Evolutionary conservation across 164 flowering plant species (phyloP).

Genomic region (Vitis rotundifolia): DNA sequence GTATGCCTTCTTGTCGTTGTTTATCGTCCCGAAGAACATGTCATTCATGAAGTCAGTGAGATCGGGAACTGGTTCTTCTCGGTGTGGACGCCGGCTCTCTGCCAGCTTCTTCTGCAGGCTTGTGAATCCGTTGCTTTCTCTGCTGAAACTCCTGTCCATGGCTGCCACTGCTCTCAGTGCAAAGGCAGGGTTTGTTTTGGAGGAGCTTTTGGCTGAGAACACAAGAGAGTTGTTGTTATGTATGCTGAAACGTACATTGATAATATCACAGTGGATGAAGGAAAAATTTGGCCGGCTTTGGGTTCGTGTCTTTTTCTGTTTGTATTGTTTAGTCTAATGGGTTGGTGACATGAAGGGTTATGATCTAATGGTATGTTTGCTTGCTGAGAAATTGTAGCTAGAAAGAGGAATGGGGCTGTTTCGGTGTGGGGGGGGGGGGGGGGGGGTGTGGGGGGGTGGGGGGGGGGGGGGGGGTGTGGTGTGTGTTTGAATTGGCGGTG

Average conservation of each 20-base stretch:
- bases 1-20: constrained; percentile 24
- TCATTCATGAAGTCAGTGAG: constrained; percentile 71
- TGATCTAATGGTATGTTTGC: neutral
- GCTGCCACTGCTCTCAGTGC: neutral
- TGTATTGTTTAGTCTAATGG: too few species aligned
- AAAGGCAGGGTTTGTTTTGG: neutral
- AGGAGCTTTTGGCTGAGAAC: neutral
- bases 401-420: too few species aligned
- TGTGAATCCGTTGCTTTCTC: constrained; percentile 5
- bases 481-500: too few species aligned
- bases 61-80: constrained; percentile 40
- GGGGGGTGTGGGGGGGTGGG: too few species aligned
- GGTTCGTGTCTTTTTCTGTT: neutral
- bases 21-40: constrained; percentile 55
- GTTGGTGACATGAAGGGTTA: too few species aligned
- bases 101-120: constrained; percentile 33
- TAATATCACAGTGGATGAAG: constrained; percentile 6
- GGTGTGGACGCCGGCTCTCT: constrained; percentile 12
- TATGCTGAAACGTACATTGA: neutral
- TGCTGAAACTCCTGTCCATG: constrained; percentile 42
- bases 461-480: too few species aligned
- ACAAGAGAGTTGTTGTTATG: neutral
- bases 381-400: neutral
- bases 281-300: constrained; percentile 8
- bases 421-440: too few species aligned